Conservation (phyloP, 495 filamentous ascomycete species). For the Penicillium atrosanguineum region DNA sequence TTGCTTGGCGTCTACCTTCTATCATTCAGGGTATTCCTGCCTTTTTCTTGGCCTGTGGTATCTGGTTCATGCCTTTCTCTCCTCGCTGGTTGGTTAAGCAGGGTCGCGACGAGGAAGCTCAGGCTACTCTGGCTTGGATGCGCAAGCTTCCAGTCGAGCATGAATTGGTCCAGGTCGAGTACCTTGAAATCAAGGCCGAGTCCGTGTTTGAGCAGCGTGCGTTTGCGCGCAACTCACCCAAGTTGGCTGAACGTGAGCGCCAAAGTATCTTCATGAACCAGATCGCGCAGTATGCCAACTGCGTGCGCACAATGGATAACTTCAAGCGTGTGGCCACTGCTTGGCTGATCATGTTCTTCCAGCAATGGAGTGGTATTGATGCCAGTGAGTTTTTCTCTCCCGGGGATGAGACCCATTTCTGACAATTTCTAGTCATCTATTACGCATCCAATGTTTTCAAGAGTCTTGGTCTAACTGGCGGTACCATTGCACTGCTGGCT, state of each 20-base stretch:
- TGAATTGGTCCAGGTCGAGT: slow-evolving; percentile 44
- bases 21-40: slow-evolving; percentile 49
- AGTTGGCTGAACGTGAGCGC: slow-evolving; percentile 29
- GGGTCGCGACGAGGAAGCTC: slow-evolving; percentile 49
- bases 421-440: slow-evolving; percentile 26
- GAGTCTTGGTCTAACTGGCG: slow-evolving; percentile 82
- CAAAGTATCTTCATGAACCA: slow-evolving; percentile 33
- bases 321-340: slow-evolving; percentile 38
- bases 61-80: slow-evolving; percentile 46
- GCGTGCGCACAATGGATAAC: slow-evolving; percentile 38
- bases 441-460: slow-evolving; percentile 45
- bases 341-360: slow-evolving; percentile 43
- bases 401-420: not conserved
- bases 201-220: slow-evolving; percentile 39
- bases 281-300: slow-evolving; percentile 37
- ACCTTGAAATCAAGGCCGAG: slow-evolving; percentile 43
- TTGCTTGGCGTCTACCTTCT: slow-evolving; percentile 50
- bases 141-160: slow-evolving; percentile 38
- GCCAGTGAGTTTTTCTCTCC: slow-evolving; percentile 22
- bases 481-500: slow-evolving; percentile 66
- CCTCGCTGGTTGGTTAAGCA: slow-evolving; percentile 49
- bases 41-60: slow-evolving; percentile 40
- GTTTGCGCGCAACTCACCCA: slow-evolving; percentile 34
- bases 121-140: slow-evolving; percentile 45
- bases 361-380: slow-evolving; percentile 45